These are phyloP conservation scores for Panaeolus cyanescens DNA, from an alignment of 768 basidiomycete species.

Conservation along the genomic window DNA sequence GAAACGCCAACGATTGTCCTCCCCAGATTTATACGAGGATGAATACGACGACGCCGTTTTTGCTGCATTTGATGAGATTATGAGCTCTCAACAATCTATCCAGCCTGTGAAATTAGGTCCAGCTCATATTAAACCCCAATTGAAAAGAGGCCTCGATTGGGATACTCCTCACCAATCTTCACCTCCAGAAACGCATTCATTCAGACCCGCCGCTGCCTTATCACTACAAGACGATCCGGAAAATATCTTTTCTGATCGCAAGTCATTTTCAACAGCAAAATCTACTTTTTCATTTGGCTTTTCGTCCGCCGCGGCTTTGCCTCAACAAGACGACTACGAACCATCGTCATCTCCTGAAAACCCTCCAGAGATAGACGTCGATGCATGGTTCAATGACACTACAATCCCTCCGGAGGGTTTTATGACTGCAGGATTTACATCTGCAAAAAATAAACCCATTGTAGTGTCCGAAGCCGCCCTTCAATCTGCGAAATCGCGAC, in stretches of 20 bases:
- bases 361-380: conserved; percentile 40
- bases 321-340: conserved; percentile 14
- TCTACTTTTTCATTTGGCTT: conserved; percentile 21
- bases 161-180: conserved; percentile 11
- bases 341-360: conserved; percentile 44
- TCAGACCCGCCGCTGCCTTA: conserved; percentile 1
- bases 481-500: conserved; percentile 53
- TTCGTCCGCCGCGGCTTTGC: conserved; percentile 27
- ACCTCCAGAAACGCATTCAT: conserved; percentile 13
- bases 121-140: neutral
- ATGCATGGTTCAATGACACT: conserved; percentile 51
- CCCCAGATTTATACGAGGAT: conserved; percentile 59
- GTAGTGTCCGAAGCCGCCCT: conserved; percentile 39
- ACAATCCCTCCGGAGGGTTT: neutral
- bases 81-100: neutral
- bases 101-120: neutral
- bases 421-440: neutral
- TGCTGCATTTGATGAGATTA: conserved; percentile 51
- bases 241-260: conserved; percentile 37
- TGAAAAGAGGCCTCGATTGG: conserved; percentile 11
- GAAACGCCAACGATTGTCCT: conserved; percentile 66
- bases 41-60: conserved; percentile 54
- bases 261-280: conserved; percentile 10
- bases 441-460: neutral
- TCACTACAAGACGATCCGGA: conserved; percentile 39